phyloP scores from a whole-genome alignment of 306 rosid genomes.

The Acacia acuminata region DNA sequence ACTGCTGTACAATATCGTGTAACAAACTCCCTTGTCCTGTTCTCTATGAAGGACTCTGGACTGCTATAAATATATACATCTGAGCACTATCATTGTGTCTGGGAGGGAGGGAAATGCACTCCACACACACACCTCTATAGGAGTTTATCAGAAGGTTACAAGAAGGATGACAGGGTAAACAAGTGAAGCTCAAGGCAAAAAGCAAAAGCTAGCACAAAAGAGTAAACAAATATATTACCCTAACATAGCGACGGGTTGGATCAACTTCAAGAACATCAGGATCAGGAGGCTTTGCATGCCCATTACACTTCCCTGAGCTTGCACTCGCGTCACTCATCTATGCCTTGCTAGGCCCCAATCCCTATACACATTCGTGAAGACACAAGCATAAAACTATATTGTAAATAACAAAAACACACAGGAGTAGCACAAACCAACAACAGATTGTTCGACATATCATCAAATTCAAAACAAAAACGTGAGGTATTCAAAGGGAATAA shows the following conservation, averaged over 20 bases:
- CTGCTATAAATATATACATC: no score
- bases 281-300: constrained; percentile 47
- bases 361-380: constrained; percentile 2
- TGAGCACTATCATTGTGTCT: no score
- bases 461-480: background rate
- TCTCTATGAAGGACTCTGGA: no score
- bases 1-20: no score
- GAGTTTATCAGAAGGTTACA: background rate
- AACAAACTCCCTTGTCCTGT: no score
- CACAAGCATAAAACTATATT: background rate
- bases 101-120: background rate
- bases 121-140: background rate
- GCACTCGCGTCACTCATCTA: constrained; percentile 32
- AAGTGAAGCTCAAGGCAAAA: background rate
- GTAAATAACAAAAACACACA: background rate
- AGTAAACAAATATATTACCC: constrained; percentile 43
- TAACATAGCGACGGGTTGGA: constrained; percentile 53
- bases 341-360: constrained; percentile 8
- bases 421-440: background rate
- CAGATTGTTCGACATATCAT: background rate
- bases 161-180: background rate
- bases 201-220: background rate
- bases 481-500: no score
- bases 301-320: constrained; percentile 36
- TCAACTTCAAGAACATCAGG: constrained; percentile 60